A percentile compares a stretch with the other conserved stretches of the same genome.
These are phyloP conservation scores for Ogataea paraovalis DNA, from an alignment of 805 yeast genomes.

Conservation along the genomic window DNA sequence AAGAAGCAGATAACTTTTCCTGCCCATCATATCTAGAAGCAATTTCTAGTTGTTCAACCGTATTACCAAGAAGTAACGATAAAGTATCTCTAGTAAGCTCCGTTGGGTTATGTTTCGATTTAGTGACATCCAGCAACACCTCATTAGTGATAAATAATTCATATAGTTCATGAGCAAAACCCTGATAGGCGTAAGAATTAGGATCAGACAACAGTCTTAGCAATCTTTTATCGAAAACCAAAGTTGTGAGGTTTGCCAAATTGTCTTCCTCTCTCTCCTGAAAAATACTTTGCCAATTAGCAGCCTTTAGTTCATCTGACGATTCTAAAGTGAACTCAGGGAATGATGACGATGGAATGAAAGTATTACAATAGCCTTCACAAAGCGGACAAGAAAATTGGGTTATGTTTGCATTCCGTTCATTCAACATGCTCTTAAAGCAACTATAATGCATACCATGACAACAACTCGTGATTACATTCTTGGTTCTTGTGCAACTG, in stretches of 20 bases:
- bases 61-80: constrained; percentile 37
- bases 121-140: constrained; percentile 12
- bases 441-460: constrained; percentile 52
- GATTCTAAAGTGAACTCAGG: constrained; percentile 23
- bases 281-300: constrained; percentile 22
- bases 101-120: constrained; percentile 7
- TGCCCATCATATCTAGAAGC: constrained; percentile 44
- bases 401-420: constrained; percentile 12
- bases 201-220: constrained; percentile 22
- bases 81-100: constrained; percentile 15
- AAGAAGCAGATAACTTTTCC: constrained; percentile 13
- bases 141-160: constrained; percentile 16
- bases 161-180: constrained; percentile 22
- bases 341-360: constrained; percentile 41
- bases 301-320: constrained; percentile 10
- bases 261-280: constrained; percentile 29
- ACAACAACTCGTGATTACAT: constrained; percentile 43
- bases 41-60: constrained; percentile 57
- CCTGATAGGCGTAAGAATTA: constrained; percentile 10
- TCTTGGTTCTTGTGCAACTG: constrained; percentile 26
- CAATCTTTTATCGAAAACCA: constrained; percentile 28
- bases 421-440: constrained; percentile 31
- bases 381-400: constrained; percentile 49
- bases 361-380: constrained; percentile 39
- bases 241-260: constrained; percentile 23